Conservation (phyloP, 768 basidiomycete genomes). For the Amanita exitialis region DNA sequence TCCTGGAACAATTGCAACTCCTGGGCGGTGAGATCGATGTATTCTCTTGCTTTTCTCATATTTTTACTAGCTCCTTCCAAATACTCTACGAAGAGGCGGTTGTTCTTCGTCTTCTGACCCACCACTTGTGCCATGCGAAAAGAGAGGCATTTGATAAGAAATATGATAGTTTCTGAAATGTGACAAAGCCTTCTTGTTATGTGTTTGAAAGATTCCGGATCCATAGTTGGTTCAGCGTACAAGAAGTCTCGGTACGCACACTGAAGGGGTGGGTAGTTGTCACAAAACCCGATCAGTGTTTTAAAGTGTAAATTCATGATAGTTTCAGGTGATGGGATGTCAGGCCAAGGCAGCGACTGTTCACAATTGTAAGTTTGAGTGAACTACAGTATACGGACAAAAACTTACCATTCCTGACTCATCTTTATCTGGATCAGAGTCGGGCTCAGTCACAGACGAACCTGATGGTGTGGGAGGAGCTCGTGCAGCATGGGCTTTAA, state of each 20-base stretch:
- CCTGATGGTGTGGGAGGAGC: not conserved
- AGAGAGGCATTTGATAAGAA: not conserved
- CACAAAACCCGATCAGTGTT: not conserved
- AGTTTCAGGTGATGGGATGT: not conserved
- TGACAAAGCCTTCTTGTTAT: not conserved
- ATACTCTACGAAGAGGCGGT: not conserved
- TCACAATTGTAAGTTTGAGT: not conserved
- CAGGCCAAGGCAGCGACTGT: conserved; percentile 1
- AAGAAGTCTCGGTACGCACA: not conserved
- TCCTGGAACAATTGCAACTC: not conserved
- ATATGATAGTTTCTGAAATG: not conserved
- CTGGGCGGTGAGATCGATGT: not conserved
- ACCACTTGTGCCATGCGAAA: not conserved
- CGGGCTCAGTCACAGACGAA: not conserved
- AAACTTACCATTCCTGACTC: conserved; percentile 1
- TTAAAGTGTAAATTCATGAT: not conserved
- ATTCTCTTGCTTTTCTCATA: not conserved
- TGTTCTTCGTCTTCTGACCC: not conserved
- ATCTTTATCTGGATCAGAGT: conserved; percentile 1
- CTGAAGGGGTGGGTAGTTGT: not conserved
- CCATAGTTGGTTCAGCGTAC: not conserved
- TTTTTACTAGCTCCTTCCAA: not conserved
- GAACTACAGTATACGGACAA: not conserved
- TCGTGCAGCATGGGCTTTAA: not conserved
- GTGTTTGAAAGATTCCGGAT: not conserved